Percentiles rank a stretch among this genome's conserved stretches.
These are phyloP conservation scores for Trichoderma asperelloides DNA, from an alignment of 495 filamentous ascomycete species.

Conservation along the genomic window DNA sequence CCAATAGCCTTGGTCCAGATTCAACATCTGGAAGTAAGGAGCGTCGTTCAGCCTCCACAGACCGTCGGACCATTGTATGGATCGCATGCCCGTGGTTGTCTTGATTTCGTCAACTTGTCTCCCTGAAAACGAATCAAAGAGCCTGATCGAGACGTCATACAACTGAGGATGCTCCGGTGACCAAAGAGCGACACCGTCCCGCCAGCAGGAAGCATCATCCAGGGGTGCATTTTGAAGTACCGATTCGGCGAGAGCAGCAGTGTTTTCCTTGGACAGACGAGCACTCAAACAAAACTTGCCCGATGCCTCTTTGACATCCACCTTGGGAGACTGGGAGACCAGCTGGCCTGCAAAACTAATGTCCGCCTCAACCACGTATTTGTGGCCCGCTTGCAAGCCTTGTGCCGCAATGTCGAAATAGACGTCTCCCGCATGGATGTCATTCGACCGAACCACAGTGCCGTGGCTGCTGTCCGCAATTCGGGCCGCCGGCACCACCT, in stretches of 20 bases:
- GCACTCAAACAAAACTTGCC: slow-evolving; percentile 42
- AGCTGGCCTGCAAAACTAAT: slow-evolving; percentile 19
- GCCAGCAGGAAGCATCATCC: slow-evolving; percentile 20
- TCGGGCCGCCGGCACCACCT: slow-evolving; percentile 38
- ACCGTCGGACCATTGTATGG: slow-evolving; percentile 42
- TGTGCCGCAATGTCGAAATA: slow-evolving; percentile 20
- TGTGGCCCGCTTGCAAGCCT: slow-evolving; percentile 20
- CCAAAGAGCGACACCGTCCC: slow-evolving; percentile 35
- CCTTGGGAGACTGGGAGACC: slow-evolving; percentile 24
- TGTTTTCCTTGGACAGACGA: slow-evolving; percentile 28
- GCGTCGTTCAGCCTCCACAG: slow-evolving; percentile 49
- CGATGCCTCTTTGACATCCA: slow-evolving; percentile 22
- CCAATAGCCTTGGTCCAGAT: slow-evolving; percentile 55
- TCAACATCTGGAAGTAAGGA: slow-evolving; percentile 48
- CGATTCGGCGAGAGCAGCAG: not conserved
- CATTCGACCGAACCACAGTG: slow-evolving; percentile 22
- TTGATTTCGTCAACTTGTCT: slow-evolving; percentile 11
- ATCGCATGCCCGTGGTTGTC: slow-evolving; percentile 54
- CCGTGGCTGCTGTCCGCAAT: slow-evolving; percentile 24
- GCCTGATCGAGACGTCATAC: slow-evolving; percentile 44
- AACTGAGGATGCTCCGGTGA: slow-evolving; percentile 46
- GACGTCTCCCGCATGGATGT: slow-evolving; percentile 20
- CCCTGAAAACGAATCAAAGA: slow-evolving; percentile 10
- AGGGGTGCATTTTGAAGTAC: not conserved
- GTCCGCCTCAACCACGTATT: slow-evolving; percentile 26